These are phyloP conservation scores for Chamaecrista fasciculata DNA, from an alignment of 306 rosid genomes.

Conservation along the genomic window DNA sequence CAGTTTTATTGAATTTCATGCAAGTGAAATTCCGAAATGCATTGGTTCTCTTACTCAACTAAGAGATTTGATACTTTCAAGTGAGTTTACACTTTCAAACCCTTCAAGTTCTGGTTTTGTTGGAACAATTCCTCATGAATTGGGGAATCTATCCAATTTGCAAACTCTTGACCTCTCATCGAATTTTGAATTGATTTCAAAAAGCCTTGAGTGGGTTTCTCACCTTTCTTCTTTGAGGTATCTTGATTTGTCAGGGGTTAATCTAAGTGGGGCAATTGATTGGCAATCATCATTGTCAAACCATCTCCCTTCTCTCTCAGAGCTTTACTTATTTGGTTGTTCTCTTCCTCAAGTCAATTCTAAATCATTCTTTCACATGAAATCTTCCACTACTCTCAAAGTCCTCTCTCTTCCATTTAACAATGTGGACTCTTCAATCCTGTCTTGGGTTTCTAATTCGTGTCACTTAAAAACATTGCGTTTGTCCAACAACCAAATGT, in stretches of 20 bases:
- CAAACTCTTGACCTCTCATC: background rate
- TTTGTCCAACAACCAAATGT: constrained; percentile 21
- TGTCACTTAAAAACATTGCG: constrained; percentile 12
- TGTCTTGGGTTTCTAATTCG: constrained; percentile 19
- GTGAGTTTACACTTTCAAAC: too few relatives aligned
- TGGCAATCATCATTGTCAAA: constrained; percentile 6
- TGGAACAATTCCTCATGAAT: constrained; percentile 1
- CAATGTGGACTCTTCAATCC: background rate
- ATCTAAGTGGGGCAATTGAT: constrained; percentile 3
- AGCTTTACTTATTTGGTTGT: background rate
- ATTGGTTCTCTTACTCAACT: constrained; percentile 31
- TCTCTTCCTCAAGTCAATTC: background rate
- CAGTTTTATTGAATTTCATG: background rate
- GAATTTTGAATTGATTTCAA: accelerated
- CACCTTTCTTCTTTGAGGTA: constrained; percentile 27
- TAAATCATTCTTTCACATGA: background rate
- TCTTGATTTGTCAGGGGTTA: background rate
- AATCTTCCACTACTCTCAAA: constrained; percentile 6
- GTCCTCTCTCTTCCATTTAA: background rate
- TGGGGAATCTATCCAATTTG: constrained; percentile 26
- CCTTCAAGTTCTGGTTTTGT: background rate
- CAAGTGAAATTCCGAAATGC: constrained; percentile 26
- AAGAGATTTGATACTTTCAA: background rate
- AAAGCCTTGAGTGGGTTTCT: constrained; percentile 31
- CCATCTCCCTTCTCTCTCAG: background rate